Evolutionary conservation across 73 alveolate species (phyloP), one percentile per base, ranked within the genome.

Genomic region (Tetrahymena borealis): DNA sequence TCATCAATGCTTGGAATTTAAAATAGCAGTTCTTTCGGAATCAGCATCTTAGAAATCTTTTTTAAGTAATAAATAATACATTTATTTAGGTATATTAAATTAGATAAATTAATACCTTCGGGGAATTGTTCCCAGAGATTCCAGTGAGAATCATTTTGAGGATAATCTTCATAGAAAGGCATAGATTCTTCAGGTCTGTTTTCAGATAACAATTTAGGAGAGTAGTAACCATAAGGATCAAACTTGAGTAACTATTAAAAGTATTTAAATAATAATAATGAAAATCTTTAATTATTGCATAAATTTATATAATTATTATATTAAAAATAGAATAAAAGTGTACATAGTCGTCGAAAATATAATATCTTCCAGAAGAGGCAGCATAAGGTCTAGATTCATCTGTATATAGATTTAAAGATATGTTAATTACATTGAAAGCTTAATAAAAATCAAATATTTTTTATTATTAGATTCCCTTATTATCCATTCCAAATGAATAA

Each of bases 301-400:
- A n/a, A n/a, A n/a, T n/a, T n/a, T n/a, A n/a, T n/a, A n/a, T n/a
- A n/a, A n/a, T n/a, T n/a, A n/a, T n/a, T n/a, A n/a, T n/a, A n/a
- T 60, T 24, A 60, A 60, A 60, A 24, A 20, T 60, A 3, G 28
- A 60, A 20, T 13, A 60, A 39, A 9, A 28, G 28, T 20, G n/a
- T 60, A 79, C 91, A 39, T 78, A 37, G 91, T 93, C 95, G 8
- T 78, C 38, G 40, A 79, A 93, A 33, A 85, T 91, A 85, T 39
- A 36, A 90, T 93, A 93, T 90, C 93, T 93, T 11, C 91, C 78
- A 37, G 95, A 93, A 15, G 95, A 33, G 43, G 91, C 77, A 28
- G 95, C 60, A 90, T 93, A 93, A 79, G 95, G 93, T 93, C 95
- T 93, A 90, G 93, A 93, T 93, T 93, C 95, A 85, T 93, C 95